Evolutionary conservation across 2,329 filamentous ascomycete genomes (phyloP), one percentile per base, ranked within the genome.

Genomic region (Phaeoacremonium minimum): DNA sequence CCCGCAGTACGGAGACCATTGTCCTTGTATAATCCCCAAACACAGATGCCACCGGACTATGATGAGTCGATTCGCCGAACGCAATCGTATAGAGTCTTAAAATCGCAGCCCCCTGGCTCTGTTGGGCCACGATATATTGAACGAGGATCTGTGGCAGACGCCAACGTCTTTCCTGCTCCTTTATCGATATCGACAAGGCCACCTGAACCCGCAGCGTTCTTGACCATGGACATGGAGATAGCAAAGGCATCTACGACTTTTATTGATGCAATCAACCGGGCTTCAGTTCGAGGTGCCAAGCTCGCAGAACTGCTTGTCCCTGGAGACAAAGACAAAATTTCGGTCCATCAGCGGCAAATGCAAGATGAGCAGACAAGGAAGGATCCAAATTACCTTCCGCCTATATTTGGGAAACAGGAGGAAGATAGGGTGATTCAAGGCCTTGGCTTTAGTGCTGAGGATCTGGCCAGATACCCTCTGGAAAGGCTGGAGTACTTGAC

Each of bases 341-440:
- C 60, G 28, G 58, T 57, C 7, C 56, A 80, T 30, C 72, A 75
- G 45, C 64, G 64, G 32, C 64, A 67, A 34, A 63, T 84, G 32
- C 67, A 76, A 35, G 70, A 73, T 13, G 78, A 83, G 45, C 76
- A 78, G 41, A 60, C 66, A 19, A 63, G 68, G 45, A 75, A 68
- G 37, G 75, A 80, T 18, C 77, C 78, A 14, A 77, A 76, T 31
- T 82, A 83, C 50, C 63, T 83, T 15, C 78, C 79, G 4, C 79
- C 79, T 2, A 82, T 83, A n/a, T 69, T 77, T 41, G 68, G 65
- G 26, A 70, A 69, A 44, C 60, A 67, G 32, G 69, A 75, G 39
- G 70, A 76, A 34, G 70, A 76, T 16, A 64, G 70, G 17, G 67
- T 77, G 13, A 71, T 81, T 19, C 69, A 75, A 38, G 60, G 63